Percentiles rank a stretch among this genome's conserved stretches.
Conservation (phyloP, 2,329 filamentous ascomycete genomes). For the Paraconiothyrium sp. region DNA sequence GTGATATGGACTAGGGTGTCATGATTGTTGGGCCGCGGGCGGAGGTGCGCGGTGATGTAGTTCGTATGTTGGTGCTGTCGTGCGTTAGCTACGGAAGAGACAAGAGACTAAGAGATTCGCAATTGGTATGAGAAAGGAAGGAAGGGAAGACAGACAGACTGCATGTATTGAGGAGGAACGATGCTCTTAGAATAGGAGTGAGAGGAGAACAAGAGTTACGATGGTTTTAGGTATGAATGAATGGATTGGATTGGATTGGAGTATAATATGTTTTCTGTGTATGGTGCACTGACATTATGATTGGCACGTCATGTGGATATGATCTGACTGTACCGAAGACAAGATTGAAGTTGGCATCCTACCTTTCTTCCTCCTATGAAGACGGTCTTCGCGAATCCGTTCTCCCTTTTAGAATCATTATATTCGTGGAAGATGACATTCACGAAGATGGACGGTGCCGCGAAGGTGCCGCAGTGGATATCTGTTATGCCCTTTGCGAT, state of each 20-base stretch:
- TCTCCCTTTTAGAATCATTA: neutral
- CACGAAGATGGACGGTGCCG: conserved; percentile 55
- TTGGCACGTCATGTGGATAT: no score
- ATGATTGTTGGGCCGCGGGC: conserved; percentile 28
- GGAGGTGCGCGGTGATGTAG: conserved; percentile 34
- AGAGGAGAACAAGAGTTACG: no score
- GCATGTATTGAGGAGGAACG: no score
- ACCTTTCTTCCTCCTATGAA: conserved; percentile 19
- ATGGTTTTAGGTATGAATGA: no score
- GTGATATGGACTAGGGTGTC: conserved; percentile 24
- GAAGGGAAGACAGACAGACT: no score
- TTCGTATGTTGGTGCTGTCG: conserved; percentile 24
- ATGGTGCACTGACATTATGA: no score
- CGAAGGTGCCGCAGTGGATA: conserved; percentile 55
- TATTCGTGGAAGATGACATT: conserved; percentile 51
- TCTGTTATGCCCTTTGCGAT: conserved; percentile 53
- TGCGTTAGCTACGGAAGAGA: neutral
- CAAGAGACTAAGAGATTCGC: no score
- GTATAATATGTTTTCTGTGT: no score
- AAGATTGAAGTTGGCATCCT: neutral
- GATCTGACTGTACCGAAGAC: no score
- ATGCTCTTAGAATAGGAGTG: no score
- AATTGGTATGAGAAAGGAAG: no score
- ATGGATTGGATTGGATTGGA: no score
- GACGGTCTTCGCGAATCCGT: neutral